A percentile compares a stretch with the other conserved stretches of the same genome.
phyloP scores from a whole-genome alignment of 2,329 filamentous ascomycete genomes.

The Pestalotiopsis sp. region DNA sequence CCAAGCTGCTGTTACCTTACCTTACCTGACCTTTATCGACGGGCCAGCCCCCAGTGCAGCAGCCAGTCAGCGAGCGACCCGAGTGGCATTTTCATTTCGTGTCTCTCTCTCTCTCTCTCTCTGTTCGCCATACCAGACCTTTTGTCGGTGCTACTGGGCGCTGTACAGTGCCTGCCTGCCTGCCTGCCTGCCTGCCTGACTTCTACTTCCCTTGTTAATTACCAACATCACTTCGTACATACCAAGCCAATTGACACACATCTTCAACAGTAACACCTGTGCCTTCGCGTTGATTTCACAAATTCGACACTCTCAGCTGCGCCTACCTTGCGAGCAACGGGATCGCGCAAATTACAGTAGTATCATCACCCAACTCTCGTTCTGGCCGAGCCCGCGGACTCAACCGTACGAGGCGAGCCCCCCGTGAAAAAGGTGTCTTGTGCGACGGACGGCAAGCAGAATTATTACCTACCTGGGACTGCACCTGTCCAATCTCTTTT shows the following conservation, averaged over 20 bases:
- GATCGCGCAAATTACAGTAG: not conserved
- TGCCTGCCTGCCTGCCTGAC: not conserved
- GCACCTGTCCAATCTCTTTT: not conserved
- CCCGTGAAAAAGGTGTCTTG: conserved; percentile 6
- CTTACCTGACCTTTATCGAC: not conserved
- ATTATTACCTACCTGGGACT: not conserved
- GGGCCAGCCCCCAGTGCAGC: not conserved
- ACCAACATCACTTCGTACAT: not conserved
- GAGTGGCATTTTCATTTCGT: not conserved
- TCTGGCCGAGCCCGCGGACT: not conserved
- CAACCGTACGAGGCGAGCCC: not conserved
- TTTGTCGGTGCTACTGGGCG: not conserved
- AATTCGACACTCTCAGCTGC: not conserved
- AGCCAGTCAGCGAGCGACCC: not conserved
- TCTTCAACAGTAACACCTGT: not conserved
- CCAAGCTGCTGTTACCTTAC: not conserved
- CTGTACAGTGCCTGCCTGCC: not conserved
- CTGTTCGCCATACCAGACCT: not conserved
- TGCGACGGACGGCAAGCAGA: conserved; percentile 2
- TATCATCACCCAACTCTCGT: not conserved
- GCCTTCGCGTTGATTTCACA: not conserved
- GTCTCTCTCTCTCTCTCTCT: too few species aligned
- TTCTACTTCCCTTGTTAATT: not conserved
- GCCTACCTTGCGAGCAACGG: not conserved
- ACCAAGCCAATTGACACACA: not conserved